Conservation (phyloP, 495 filamentous ascomycete genomes). For the Lophiostoma macrostomum region DNA sequence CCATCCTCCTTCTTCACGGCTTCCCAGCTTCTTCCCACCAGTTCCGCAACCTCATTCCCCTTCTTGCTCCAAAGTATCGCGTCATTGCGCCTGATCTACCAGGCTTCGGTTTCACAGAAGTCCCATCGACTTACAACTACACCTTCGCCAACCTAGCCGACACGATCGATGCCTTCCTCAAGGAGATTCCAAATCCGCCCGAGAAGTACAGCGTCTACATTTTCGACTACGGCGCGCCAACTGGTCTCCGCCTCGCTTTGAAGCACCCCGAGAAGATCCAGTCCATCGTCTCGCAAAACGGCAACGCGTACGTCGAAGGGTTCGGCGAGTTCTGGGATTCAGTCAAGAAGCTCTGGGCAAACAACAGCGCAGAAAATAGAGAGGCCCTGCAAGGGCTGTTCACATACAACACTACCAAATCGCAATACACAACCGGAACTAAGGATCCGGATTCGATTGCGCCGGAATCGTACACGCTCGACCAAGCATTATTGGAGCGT, state of each 20-base stretch:
- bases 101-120: constrained; percentile 46
- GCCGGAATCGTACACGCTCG: constrained; percentile 52
- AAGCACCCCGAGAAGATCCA: constrained; percentile 46
- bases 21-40: constrained; percentile 62
- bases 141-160: constrained; percentile 50
- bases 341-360: constrained; percentile 50
- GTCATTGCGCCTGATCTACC: constrained; percentile 61
- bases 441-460: constrained; percentile 41
- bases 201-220: constrained; percentile 56
- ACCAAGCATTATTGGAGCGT: constrained; percentile 51
- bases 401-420: constrained; percentile 49
- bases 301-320: constrained; percentile 63
- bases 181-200: constrained; percentile 44
- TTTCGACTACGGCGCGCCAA: constrained; percentile 66
- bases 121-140: constrained; percentile 47
- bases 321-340: constrained; percentile 57
- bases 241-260: constrained; percentile 54
- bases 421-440: constrained; percentile 54
- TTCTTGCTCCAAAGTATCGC: constrained; percentile 52
- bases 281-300: constrained; percentile 60
- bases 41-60: constrained; percentile 60
- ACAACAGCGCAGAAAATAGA: constrained; percentile 40
- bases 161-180: constrained; percentile 50
- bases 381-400: constrained; percentile 45
- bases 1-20: constrained; percentile 61